Conservation (phyloP, 2,329 filamentous ascomycete genomes). For the Mollisiaceae sp. region DNA sequence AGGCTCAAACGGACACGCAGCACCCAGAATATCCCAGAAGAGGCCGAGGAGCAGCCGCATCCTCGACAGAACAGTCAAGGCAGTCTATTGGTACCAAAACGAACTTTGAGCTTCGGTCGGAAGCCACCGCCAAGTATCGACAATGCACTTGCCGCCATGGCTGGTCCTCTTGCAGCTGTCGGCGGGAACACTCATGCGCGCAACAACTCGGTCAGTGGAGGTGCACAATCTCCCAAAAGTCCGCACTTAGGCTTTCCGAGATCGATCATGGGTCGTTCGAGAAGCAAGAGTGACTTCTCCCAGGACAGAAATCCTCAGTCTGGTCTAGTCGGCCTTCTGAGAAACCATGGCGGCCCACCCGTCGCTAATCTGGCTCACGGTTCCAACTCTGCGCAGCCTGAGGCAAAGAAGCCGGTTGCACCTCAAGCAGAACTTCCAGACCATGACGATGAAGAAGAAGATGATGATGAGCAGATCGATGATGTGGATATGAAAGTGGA, state of each 20-base stretch:
- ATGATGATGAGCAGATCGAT: conserved; percentile 67
- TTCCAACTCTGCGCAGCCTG: not conserved
- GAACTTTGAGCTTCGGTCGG: conserved; percentile 54
- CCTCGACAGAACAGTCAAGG: conserved; percentile 42
- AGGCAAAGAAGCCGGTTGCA: conserved; percentile 24
- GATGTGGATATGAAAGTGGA: conserved; percentile 67
- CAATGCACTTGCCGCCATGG: conserved; percentile 62
- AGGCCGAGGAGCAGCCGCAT: conserved; percentile 38
- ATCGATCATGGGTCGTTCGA: conserved; percentile 53
- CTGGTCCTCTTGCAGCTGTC: conserved; percentile 59
- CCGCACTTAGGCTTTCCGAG: conserved; percentile 45
- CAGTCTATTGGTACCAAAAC: conserved; percentile 55
- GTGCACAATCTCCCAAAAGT: conserved; percentile 55
- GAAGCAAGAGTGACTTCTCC: conserved; percentile 62
- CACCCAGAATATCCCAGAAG: conserved; percentile 36
- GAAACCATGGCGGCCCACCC: conserved; percentile 61
- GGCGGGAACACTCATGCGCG: conserved; percentile 57
- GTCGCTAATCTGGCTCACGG: conserved; percentile 52
- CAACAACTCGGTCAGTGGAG: conserved; percentile 64
- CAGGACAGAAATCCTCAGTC: conserved; percentile 42
- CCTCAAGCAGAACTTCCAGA: conserved; percentile 40
- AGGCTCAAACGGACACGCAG: conserved; percentile 42
- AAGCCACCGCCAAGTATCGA: conserved; percentile 63
- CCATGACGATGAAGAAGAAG: conserved; percentile 58
- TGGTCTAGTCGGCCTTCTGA: conserved; percentile 59